A percentile compares a stretch with the other conserved stretches of the same genome.
These are phyloP conservation scores for Colletotrichum australisinense DNA, from an alignment of 2,329 filamentous ascomycete species.

Conservation along the genomic window DNA sequence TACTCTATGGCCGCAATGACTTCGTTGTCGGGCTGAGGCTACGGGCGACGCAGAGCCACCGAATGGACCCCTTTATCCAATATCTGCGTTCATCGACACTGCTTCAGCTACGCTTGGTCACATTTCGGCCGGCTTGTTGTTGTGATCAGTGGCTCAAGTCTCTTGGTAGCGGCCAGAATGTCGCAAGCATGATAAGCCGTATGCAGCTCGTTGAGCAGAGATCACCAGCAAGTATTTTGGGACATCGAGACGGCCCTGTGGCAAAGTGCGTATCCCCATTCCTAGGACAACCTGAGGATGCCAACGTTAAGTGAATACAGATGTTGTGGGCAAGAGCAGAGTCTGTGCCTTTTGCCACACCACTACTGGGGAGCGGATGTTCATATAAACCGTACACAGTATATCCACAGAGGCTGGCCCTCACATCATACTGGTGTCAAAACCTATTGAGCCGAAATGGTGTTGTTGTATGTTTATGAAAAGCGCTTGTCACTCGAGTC, in stretches of 20 bases:
- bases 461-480: not conserved
- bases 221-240: slow-evolving; percentile 1
- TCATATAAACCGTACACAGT: not conserved
- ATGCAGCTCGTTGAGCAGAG: not conserved
- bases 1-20: slow-evolving; percentile 44
- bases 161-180: not conserved
- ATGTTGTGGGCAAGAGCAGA: slow-evolving; percentile 3
- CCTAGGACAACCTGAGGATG: not conserved
- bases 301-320: not conserved
- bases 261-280: not conserved
- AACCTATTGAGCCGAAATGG: not conserved
- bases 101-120: slow-evolving; percentile 29
- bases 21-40: slow-evolving; percentile 40
- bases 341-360: slow-evolving; percentile 25
- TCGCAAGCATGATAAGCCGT: not conserved
- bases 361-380: slow-evolving; percentile 2
- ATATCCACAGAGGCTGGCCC: not conserved
- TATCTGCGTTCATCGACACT: slow-evolving; percentile 39
- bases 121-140: slow-evolving; percentile 37
- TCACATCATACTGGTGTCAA: not conserved
- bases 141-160: slow-evolving; percentile 32
- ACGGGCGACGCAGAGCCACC: slow-evolving; percentile 31
- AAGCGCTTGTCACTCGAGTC: not conserved
- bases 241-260: slow-evolving; percentile 8
- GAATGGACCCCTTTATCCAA: slow-evolving; percentile 37